Base-by-base conservation (phyloP, 177 flowering plant species). In the Vitis hybrid region DNA sequence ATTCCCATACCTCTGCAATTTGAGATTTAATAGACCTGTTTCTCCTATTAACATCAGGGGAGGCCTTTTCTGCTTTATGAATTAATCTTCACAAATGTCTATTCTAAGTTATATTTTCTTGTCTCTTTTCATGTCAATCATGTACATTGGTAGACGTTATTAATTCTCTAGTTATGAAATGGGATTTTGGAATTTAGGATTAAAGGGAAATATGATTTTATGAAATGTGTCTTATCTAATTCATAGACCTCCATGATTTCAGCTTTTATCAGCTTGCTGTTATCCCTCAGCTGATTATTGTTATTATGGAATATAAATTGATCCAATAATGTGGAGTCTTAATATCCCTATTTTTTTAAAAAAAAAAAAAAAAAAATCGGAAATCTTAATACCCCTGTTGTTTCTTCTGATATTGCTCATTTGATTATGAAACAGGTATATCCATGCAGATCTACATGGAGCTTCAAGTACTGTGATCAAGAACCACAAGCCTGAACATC, bases 381-480 rank as follows among this genome's bases (percentile, higher is more conserved):
- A 11, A 15, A 29, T 16, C 10, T 13, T 9, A 18, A 26, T 48
- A 63, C 0, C 51, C 39, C 52, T 64, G 14, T 14, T 9, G 33
- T 57, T 61, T 56, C n/a, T 18, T 59, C 60, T 57, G 29, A 61
- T 51, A 51, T 69, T 50, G 53, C 15, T 71, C n/a, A 2, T 20
- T 55, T 57, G 53, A 16, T 55, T 39, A 22, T 77, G 65, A 58
- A 81, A 81, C 79, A 94, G 98, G 81, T 94, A 94, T 78, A 84
- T 94, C 59, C 99, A 94, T 78, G 99, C 19, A 19, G 19, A 19
- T 19, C 87, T 94, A 52, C 98, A 94, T 83, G 99, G 99, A 74
- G 99, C 99, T 78, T 94, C 99, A 52, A 93, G 94, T 74, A 93
- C 98, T 33, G 85, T 94, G 69, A 93, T 94, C 61, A 91, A 94